Evolutionary conservation across 1,284 basidiomycete genomes (phyloP), one percentile per base, ranked within the genome.

Genomic region (Termitomyces sp.): DNA sequence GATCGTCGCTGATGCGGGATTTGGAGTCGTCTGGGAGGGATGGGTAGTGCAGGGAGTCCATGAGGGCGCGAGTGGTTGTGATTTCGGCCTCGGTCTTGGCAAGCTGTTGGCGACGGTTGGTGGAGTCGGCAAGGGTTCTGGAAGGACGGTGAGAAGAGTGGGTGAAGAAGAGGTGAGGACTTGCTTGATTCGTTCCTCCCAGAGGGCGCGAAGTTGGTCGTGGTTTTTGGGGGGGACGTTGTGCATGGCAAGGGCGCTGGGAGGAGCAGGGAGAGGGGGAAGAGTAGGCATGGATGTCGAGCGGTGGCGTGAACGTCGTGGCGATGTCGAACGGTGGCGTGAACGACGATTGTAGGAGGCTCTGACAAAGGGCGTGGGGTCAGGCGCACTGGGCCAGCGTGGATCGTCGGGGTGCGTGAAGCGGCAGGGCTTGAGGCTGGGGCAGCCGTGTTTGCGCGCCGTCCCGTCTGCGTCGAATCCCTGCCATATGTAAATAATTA

Each of bases 361-460:
- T 0, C 9, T 17, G 21, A 24, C 15, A 38, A 1, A 5, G 9
- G 9, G 4, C 8, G 21, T 24, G 2, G 47, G 47, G 26, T 42
- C 28, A 12, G 46, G n/a, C 6, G 59, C 59, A 15, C 39, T 17
- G 12, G 34, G 8, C 68, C 68, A 70, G 24, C 53, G 47, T 13
- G 59, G 59, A 36, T 71, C 64, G 5, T 56, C 49, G 42, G 68
- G 69, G 45, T 70, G 69, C 6, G 62, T 57, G 41, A 64, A 71
- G 0, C 15, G 33, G 50, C 68, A 71, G 7, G 0, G 0, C 0
- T 31, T 26, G 3, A 34, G 30, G 9, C 46, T 54, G 6, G 10
- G 53, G 42, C 65, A 68, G 8, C 61, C 52, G 0, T n/a, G 7
- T 6, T 50, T 26, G 10, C 53, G 33, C 0, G 52, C 55, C 0